These are phyloP conservation scores for Punctularia strigosozonata DNA, from an alignment of 768 basidiomycete species.

Conservation along the genomic window DNA sequence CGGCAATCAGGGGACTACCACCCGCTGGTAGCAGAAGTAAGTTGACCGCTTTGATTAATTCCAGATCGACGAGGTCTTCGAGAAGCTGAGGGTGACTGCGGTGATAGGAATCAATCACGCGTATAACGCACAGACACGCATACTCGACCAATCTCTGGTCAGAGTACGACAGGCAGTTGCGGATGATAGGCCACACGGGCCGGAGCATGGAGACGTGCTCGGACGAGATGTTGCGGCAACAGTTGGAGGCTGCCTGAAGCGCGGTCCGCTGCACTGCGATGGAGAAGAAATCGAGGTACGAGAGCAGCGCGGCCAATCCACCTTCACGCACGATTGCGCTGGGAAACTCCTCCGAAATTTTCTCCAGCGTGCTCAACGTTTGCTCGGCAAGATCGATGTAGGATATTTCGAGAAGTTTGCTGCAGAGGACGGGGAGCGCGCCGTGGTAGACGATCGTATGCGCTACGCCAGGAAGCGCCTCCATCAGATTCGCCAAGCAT, in stretches of 20 bases:
- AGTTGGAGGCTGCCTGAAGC: constrained; percentile 92
- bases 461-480: constrained; percentile 95
- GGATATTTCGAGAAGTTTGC: constrained; percentile 92
- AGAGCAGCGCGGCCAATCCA: constrained; percentile 84
- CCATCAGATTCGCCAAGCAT: constrained; percentile 96
- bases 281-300: constrained; percentile 97
- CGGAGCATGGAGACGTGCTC: constrained; percentile 86
- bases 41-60: constrained; percentile 74
- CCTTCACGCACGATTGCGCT: constrained; percentile 93
- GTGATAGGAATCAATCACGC: constrained; percentile 86
- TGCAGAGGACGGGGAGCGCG: constrained; percentile 95
- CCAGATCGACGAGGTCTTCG: constrained; percentile 73
- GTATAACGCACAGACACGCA: constrained; percentile 89
- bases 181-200: constrained; percentile 86
- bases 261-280: constrained; percentile 97
- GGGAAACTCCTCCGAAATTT: constrained; percentile 96
- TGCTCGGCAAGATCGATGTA: constrained; percentile 98
- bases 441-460: constrained; percentile 96
- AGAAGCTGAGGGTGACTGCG: constrained; percentile 77
- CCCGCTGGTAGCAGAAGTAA: constrained; percentile 76
- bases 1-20: constrained; percentile 74
- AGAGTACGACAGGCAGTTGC: constrained; percentile 82
- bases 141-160: constrained; percentile 98
- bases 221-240: constrained; percentile 83
- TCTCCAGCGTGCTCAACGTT: constrained; percentile 93